Percentiles rank a stretch among this genome's conserved stretches.
These are phyloP conservation scores for Chimonanthus praecox DNA, from an alignment of 164 flowering plant species.

Conservation along the genomic window DNA sequence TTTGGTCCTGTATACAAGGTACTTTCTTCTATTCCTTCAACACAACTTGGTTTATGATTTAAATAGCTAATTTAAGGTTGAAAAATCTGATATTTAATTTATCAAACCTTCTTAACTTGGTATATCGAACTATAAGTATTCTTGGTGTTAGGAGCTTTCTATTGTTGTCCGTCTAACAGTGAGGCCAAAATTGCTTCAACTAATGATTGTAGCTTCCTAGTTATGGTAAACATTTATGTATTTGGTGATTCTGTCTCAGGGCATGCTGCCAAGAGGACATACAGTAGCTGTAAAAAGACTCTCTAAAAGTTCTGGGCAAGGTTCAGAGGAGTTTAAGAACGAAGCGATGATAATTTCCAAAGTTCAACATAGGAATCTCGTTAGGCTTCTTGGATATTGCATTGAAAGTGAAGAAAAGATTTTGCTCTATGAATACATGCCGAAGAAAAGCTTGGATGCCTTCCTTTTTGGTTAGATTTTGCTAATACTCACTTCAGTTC, in stretches of 20 bases:
- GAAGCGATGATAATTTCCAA: slow-evolving; percentile 62
- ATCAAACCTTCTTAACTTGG: neutral
- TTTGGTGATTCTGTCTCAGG: slow-evolving; percentile 25
- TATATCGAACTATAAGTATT: neutral
- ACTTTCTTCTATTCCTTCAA: neutral
- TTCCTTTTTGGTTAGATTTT: slow-evolving; percentile 23
- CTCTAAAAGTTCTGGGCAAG: slow-evolving; percentile 67
- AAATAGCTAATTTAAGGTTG: neutral
- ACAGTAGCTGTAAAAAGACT: slow-evolving; percentile 74
- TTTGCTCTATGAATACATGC: slow-evolving; percentile 72
- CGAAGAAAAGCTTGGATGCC: slow-evolving; percentile 64
- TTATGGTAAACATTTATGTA: neutral
- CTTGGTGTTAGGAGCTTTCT: neutral
- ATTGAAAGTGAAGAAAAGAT: slow-evolving; percentile 62
- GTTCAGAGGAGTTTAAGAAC: slow-evolving; percentile 63
- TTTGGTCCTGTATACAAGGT: slow-evolving; percentile 89
- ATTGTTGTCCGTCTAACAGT: neutral
- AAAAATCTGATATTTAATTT: no score
- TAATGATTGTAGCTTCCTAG: neutral
- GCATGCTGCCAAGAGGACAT: slow-evolving; percentile 40
- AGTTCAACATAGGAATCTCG: slow-evolving; percentile 72
- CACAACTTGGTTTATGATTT: neutral
- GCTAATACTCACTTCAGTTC: neutral
- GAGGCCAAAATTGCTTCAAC: no score
- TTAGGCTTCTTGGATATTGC: slow-evolving; percentile 63